phyloP scores from a whole-genome alignment of 1,284 basidiomycete genomes.

The Pulveroboletus sp. region DNA sequence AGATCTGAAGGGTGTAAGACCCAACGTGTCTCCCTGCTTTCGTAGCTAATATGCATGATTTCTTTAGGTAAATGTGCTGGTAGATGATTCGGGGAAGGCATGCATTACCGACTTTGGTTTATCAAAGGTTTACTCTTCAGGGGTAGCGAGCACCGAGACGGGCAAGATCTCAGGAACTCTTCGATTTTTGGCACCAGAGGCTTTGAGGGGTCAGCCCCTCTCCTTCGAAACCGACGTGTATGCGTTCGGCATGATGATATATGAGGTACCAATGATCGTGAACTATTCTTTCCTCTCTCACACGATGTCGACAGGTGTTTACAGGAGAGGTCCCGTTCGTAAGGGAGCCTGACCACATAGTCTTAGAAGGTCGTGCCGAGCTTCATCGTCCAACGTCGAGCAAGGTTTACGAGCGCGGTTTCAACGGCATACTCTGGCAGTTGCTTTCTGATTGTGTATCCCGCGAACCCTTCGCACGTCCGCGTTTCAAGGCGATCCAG shows the following conservation, averaged over 20 bases:
- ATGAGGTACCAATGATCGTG: background rate
- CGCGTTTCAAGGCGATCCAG: constrained; percentile 1
- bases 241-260: constrained; percentile 7
- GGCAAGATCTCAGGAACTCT: constrained; percentile 1
- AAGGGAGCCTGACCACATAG: background rate
- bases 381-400: background rate
- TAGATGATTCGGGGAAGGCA: constrained; percentile 11
- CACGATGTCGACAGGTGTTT: background rate
- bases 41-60: too few species aligned
- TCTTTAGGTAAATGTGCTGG: constrained; percentile 6
- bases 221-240: constrained; percentile 6
- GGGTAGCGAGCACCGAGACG: background rate
- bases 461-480: background rate
- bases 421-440: background rate
- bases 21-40: too few species aligned
- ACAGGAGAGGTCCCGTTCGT: constrained; percentile 1
- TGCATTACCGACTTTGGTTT: constrained; percentile 9
- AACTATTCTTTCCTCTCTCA: background rate
- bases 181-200: constrained; percentile 3
- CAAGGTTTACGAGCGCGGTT: background rate
- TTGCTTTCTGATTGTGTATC: constrained; percentile 4
- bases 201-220: background rate
- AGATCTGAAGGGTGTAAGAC: constrained; percentile 8
- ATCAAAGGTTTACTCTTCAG: background rate
- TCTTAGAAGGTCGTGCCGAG: background rate